Base-by-base conservation (phyloP, 345 rosid species). In the Nephelium lappaceum region DNA sequence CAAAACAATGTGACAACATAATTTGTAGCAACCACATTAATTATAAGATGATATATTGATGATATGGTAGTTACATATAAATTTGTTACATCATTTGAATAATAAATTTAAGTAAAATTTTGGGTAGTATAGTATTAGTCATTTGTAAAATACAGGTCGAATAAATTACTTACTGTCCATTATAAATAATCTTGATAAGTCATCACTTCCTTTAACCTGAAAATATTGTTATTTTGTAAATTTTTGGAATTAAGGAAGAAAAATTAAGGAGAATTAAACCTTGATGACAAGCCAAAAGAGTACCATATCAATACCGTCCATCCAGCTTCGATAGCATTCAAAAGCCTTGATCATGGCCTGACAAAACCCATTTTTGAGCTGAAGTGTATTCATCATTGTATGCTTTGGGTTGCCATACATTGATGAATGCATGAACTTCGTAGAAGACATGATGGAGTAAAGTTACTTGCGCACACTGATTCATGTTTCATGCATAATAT, bases 161-260 rank as follows among this genome's bases (percentile, higher is more conserved):
- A 31, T 31, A 31, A 31, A 31, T 31, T 31, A 77, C 83, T 86
- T 24, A 86, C 86, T 1, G 86, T 87, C 87, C 86, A 85, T 21
- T 63, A 85, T 8, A 72, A 84, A 88, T 18, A 24, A 8, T 70
- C 81, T 62, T 16, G 83, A 43, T 0, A 69, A 1, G 0, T 47
- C 27, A 41, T 76, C 74, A 4, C 4, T 39, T 16, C 62, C 21
- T 1, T 0, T 0, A 6, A 16, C 62, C 53, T 75, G 64, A 16
- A 64, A 79, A 18, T 76, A 75, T 70, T 8, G 12, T 72, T 16
- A 68, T 47, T 18, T 71, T 51, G 47, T 41, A n/a, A 67, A 36
- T 16, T 38, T 5, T 39, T 19, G 5, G 25, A 41, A 51, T 16
- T 5, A 19, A 51, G 16, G 15, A 51, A 15, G 57, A 1, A 7